Evolutionary conservation across 768 basidiomycete genomes (phyloP), one percentile per base, ranked within the genome.

Genomic region (Clathrus columnatus): DNA sequence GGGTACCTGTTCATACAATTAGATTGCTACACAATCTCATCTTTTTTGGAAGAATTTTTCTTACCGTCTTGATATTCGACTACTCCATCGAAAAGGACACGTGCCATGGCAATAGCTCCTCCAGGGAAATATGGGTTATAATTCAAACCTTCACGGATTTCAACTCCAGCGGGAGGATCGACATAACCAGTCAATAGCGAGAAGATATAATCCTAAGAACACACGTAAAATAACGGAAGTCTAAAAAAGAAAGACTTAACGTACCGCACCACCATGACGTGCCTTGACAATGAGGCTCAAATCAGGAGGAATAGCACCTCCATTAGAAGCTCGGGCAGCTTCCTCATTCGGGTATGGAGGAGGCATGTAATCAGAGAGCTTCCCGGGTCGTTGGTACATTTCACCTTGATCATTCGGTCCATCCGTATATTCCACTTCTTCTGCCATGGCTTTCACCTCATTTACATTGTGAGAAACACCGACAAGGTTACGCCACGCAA

Each of bases 41-140:
- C 6, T 8, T 41, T 29, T n/a, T n/a, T n/a, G n/a, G 51, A 18
- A 7, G 21, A 28, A 47, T 27, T 49, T 14, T 21, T 63, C 81
- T 62, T 59, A 87, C 91, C 92, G 67, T 99, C 96, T 0, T 91
- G 88, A 69, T 89, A 99, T 70, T 99, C 96, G 55, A 98, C 95
- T 45, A 98, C 71, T 36, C 91, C 94, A 64, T 98, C 96, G 67
- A 89, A 98, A 61, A 98, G 74, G 30, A 97, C 83, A 66, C 95
- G 91, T 50, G 91, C 93, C 96, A 99, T 99, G 67, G 91, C 88
- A 58, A 98, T 97, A 61, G 93, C 93, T 65, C 94, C 95, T 53
- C 96, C 93, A 42, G 95, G 95, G 87, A 99, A 99, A 77, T 86
- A 98, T 18, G 93, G 92, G 74, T 91, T 92, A 80, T 96, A 98